Base-by-base conservation (phyloP, 148 eudicot genomes). In the Rhododendron williamsianum region DNA sequence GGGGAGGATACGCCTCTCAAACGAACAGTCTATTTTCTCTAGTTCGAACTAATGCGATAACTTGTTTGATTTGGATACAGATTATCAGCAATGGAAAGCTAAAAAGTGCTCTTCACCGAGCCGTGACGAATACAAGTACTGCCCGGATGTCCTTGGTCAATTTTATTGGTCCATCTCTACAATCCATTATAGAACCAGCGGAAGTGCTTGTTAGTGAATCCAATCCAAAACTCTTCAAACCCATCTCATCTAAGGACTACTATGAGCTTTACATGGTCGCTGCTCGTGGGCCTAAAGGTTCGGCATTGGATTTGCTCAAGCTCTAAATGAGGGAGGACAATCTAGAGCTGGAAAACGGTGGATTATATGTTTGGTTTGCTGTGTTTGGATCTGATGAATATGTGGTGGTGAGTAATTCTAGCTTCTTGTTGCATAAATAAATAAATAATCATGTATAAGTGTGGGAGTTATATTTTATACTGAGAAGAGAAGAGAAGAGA, bases 41-140 rank as follows among this genome's bases (percentile, higher is more conserved):
- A 5, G 45, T 43, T 43, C 45, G 45, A 35, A 35, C 25, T 6
- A 58, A 58, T 58, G 67, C 8, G 6, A 58, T 58, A 58, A 58
- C 67, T 58, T 58, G 67, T 58, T 58, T 58, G 67, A 23, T 58
- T 21, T 58, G 67, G 67, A 58, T 27, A n/a, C 49, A 58, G 83
- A 36, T 69, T 36, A 46, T 78, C 51, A 56, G 73, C 54, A 91
- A 91, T 67, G 92, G 91, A 3, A 88, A 82, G 87, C 77, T 90
- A 45, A 88, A 63, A 33, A 85, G 88, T 41, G 13, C 27, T 8
- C 13, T 36, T 19, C 80, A 41, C 4, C 51, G n/a, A 76, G 80
- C 10, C 11, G 51, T 41, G 27, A 76, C 51, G 15, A 90, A 87
- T 33, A 45, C 89, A 5, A 84, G 23, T 2, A 16, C 60, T 45